These are phyloP conservation scores for Umbelopsis sp. DNA, from an alignment of 192 early-diverging fungal genomes.

Conservation along the genomic window DNA sequence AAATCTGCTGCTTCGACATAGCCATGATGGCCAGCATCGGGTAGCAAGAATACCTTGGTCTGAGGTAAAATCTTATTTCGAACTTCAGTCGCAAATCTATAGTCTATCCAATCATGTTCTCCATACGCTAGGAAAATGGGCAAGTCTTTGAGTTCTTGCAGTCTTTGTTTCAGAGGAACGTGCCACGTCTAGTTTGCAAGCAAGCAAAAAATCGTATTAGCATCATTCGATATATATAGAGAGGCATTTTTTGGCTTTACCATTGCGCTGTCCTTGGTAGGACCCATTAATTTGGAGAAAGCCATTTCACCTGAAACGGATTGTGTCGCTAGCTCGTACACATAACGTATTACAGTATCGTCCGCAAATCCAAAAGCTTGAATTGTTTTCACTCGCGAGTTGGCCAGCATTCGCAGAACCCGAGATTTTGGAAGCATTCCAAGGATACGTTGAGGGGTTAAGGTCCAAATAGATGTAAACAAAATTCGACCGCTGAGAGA, in stretches of 20 bases:
- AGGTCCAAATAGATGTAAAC: constrained; percentile 23
- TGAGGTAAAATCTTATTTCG: constrained; percentile 17
- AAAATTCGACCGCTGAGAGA: constrained; percentile 16
- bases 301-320: constrained; percentile 29
- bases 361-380: constrained; percentile 25
- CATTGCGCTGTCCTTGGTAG: constrained; percentile 23
- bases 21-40: constrained; percentile 26
- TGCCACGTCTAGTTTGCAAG: constrained; percentile 20
- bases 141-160: constrained; percentile 19
- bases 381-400: not conserved
- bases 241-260: not conserved
- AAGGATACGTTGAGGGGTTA: constrained; percentile 33
- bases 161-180: constrained; percentile 24
- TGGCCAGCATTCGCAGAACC: constrained; percentile 13
- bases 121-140: constrained; percentile 25
- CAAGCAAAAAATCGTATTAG: not conserved
- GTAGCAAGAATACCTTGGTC: constrained; percentile 26
- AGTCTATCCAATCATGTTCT: constrained; percentile 33
- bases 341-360: constrained; percentile 24
- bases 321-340: constrained; percentile 26
- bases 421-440: constrained; percentile 27
- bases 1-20: constrained; percentile 22
- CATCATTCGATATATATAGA: not conserved
- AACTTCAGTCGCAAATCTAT: constrained; percentile 15
- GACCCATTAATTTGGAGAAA: constrained; percentile 21